Evolutionary conservation across 2,329 filamentous ascomycete genomes (phyloP), one percentile per base, ranked within the genome.

Genomic region (Nothomitra cinnamomea): DNA sequence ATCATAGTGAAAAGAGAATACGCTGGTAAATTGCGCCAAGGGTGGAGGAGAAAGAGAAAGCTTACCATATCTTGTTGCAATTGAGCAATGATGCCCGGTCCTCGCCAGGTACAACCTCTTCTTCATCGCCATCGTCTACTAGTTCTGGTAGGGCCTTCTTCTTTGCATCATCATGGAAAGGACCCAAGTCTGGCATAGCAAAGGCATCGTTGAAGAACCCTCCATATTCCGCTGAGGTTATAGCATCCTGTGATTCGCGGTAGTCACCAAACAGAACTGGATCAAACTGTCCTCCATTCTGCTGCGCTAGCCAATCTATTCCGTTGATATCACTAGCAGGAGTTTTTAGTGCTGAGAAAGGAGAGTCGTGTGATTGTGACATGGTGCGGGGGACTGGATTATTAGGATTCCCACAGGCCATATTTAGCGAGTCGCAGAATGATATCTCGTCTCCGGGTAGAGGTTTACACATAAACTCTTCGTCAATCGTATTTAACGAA

Each of bases 41-140:
- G 12, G 19, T 24, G 19, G 12, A 15, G 25, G 12, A 35, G 38
- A n/a, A 24, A 41, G 21, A 10, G 41, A 2, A 15, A 51, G 72
- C 85, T 64, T 78, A 95, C 90, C 90, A 96, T 52, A 96, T 89
- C 65, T 92, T 89, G 61, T 85, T 89, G 70, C 89, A 95, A 56
- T 79, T 87, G 61, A 95, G 74, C 63, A 87, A 76, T 59, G 83
- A 73, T 32, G 77, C 72, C 53, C 74, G 72, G 57, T 80, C 73
- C 55, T 77, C 76, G 8, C 71, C 76, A 8, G 78, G 78, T 15
- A 80, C 77, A 57, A 81, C 69, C 41, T 73, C 65, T 6, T 90
- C 84, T 4, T 82, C 79, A 7, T 82, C 76, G 3, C 87, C 78
- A 65, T 81, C 71, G 15, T 79, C 80, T 62, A 94, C 88, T 57